phyloP scores from a whole-genome alignment of 2,329 filamentous ascomycete genomes.

The Thelonectria rubi region DNA sequence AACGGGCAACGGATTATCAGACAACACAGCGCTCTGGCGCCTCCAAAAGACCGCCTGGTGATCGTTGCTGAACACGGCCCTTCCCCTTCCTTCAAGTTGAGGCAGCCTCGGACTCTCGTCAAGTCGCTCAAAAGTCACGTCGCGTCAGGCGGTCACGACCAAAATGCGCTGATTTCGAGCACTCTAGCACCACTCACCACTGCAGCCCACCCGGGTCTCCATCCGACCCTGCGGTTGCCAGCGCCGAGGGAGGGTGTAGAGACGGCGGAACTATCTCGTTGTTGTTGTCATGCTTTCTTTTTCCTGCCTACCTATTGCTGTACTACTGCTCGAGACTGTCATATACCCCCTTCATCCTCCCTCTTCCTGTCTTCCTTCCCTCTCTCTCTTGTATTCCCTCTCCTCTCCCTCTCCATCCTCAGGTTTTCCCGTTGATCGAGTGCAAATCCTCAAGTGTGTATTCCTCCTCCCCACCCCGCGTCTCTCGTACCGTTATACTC shows the following conservation, averaged over 20 bases:
- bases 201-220: conserved; percentile 39
- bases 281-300: conserved; percentile 21
- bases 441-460: conserved; percentile 8
- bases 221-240: conserved; percentile 36
- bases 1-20: conserved; percentile 3
- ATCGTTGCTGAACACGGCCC: conserved; percentile 23
- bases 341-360: conserved; percentile 1
- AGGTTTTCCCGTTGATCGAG: conserved; percentile 10
- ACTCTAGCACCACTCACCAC: conserved; percentile 29
- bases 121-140: conserved; percentile 9
- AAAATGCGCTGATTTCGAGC: conserved; percentile 34
- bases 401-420: conserved; percentile 27
- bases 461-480: conserved; percentile 16
- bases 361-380: conserved; percentile 7
- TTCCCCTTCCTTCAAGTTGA: conserved; percentile 23
- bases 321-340: conserved; percentile 32
- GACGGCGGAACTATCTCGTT: conserved; percentile 24
- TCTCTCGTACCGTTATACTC: neutral
- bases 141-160: conserved; percentile 38
- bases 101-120: conserved; percentile 14
- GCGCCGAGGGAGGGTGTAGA: conserved; percentile 20
- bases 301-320: neutral
- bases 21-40: neutral
- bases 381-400: conserved; percentile 8
- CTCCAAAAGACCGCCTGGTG: conserved; percentile 13